Base-by-base conservation (phyloP, 2,329 filamentous ascomycete species). In the Cladophialophora bantiana region DNA sequence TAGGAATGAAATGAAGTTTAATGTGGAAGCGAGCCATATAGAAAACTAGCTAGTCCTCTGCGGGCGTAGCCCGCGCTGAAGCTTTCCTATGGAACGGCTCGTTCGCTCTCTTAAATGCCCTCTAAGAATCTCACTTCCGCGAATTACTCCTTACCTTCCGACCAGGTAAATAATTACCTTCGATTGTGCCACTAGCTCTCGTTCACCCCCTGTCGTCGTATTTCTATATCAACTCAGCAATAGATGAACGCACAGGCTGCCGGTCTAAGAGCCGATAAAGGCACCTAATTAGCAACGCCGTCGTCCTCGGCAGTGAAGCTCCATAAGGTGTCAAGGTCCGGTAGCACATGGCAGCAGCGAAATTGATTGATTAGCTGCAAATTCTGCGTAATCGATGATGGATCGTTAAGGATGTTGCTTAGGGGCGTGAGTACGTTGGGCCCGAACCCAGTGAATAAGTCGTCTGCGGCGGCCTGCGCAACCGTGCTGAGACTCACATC, bases 291-390 rank as follows among this genome's bases (percentile, higher is more conserved):
- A 9, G 61, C 60, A 5, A 67, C 56, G 10, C 65, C 65, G 38
- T 67, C 65, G 34, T 67, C 60, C n/a, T 38, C 61, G 6, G 61
- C 65, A 4, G 65, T 64, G 18, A 36, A 2, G 5, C 55, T 31
- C 65, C 65, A 67, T n/a, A 67, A 50, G 7, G 34, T 40, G 42
- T 67, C 65, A 4, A 67, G 20, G 45, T 60, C 55, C 18, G 65
- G 65, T 4, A 67, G 61, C 36, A 67, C 65, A 34, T 45, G 26
- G 48, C 65, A 67, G 65, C 65, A 67, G 3, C 61, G 55, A 50
- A 67, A 64, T 38, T 64, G 60, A 20, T 67, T 67, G 65, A 67
- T 67, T 2, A 56, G 57, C 13, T 64, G 36, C 7, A 67, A 32
- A 7, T 67, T 53, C 9, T 13, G 12, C 5, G 45, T 34, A 3